Evolutionary conservation across 2,329 filamentous ascomycete species (phyloP), one percentile per base, ranked within the genome.

Genomic region (Botrytis pseudocinerea): DNA sequence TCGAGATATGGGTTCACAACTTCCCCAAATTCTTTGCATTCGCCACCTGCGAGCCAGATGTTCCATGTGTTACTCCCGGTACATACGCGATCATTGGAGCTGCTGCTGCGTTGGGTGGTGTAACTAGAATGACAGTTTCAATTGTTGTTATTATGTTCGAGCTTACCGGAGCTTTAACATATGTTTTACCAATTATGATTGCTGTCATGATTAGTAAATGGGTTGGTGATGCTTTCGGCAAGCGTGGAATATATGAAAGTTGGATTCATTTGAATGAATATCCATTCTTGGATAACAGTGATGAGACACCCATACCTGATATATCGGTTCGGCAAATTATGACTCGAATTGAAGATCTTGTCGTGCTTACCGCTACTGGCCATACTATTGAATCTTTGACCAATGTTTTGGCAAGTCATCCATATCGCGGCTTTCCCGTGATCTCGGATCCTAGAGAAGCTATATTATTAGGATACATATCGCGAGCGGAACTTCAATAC

Each of bases 71-170:
- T 69, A 98, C 93, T 0, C 95, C 96, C 0, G 96, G 95, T 22
- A 97, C 95, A 1, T 99, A 99, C 80, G 96, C 96, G 75, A 97
- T 99, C 78, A 92, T 99, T 75, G 96, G 96, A 48, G 96, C 96
- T 0, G 95, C 96, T 0, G 95, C 96, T 6, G 94, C 95, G n/a
- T 89, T 99, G 2, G 93, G 93, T 9, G 96, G 96, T 65, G 94
- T 97, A 51, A 98, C 95, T 28, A 90, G 95, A 77, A 97, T 99
- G 91, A 99, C 96, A 0, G 94, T 98, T 18, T 98, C 95, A 20
- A 98, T 99, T 77, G 95, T 99, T 7, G 96, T 98, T 79, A 99
- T 99, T 84, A 98, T 98, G 92, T 99, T 99, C 80, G 96, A 99
- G 84, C 90, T 99, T 72, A 99, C 96, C 0, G 96, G 96, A 70